Percentiles rank a stretch among this genome's conserved stretches.
Evolutionary conservation across 495 filamentous ascomycete genomes (phyloP).

Genomic region (Annulohypoxylon moriforme): DNA sequence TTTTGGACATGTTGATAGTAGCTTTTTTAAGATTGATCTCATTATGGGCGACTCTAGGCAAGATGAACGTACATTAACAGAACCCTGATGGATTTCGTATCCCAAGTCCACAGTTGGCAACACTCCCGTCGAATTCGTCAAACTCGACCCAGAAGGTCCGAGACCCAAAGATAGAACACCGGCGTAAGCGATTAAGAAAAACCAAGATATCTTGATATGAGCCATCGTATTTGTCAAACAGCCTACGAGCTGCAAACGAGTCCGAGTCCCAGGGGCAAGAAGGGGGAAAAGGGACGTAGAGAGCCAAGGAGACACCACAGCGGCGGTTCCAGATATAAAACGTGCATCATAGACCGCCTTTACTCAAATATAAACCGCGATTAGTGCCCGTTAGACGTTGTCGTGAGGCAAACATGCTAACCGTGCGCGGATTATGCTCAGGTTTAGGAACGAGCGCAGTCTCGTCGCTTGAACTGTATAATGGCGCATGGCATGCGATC

Average conservation of each 20-base stretch:
- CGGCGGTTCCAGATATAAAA: conserved; percentile 2
- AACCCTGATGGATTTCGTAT: conserved; percentile 34
- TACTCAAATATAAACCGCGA: neutral
- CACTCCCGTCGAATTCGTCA: neutral
- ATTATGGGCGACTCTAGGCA: neutral
- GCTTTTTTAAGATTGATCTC: neutral
- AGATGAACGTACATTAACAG: conserved; percentile 29
- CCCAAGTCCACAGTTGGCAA: conserved; percentile 30
- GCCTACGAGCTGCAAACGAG: neutral
- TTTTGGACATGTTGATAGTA: neutral
- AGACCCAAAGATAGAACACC: neutral
- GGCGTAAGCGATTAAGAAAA: conserved; percentile 5
- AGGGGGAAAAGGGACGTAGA: neutral
- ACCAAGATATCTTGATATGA: conserved; percentile 12
- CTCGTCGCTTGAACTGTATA: neutral
- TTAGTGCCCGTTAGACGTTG: neutral
- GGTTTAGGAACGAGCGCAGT: neutral
- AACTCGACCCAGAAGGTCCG: neutral
- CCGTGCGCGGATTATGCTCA: conserved; percentile 8
- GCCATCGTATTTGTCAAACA: neutral
- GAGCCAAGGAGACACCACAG: conserved; percentile 2
- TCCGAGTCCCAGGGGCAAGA: neutral
- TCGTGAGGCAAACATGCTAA: neutral
- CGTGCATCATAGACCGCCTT: neutral
- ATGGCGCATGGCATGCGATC: neutral